Evolutionary conservation across 1,284 basidiomycete genomes (phyloP).

Genomic region (Melampsora americana): DNA sequence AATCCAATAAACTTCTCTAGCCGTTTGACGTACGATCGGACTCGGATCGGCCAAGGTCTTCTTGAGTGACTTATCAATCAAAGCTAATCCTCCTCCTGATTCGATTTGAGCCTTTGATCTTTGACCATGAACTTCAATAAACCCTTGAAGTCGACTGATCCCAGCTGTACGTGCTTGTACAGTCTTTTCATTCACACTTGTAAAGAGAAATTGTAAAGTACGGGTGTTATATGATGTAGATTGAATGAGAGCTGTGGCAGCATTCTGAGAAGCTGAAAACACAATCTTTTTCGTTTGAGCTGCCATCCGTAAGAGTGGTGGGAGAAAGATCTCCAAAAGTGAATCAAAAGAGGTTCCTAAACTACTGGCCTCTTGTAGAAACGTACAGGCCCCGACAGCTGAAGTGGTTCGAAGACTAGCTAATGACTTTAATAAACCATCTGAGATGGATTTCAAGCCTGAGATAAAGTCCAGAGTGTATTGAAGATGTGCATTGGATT

Average conservation of each 20-base stretch:
- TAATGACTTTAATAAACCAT: conserved; percentile 82
- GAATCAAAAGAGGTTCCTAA: conserved; percentile 72
- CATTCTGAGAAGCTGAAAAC: conserved; percentile 77
- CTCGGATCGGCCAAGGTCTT: conserved; percentile 75
- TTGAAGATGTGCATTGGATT: conserved; percentile 71
- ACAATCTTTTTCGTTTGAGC: conserved; percentile 93
- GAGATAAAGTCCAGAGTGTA: conserved; percentile 71
- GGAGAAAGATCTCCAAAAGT: conserved; percentile 70
- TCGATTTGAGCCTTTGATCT: conserved; percentile 52
- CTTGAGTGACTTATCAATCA: conserved; percentile 68
- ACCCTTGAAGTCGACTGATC: conserved; percentile 51
- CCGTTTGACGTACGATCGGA: conserved; percentile 70
- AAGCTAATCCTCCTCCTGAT: conserved; percentile 62
- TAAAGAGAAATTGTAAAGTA: conserved; percentile 69
- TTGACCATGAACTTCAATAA: conserved; percentile 52
- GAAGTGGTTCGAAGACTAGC: conserved; percentile 88
- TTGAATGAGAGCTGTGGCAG: conserved; percentile 67
- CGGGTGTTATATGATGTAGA: conserved; percentile 72
- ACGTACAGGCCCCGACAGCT: conserved; percentile 70
- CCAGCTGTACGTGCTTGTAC: conserved; percentile 72
- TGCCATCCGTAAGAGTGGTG: conserved; percentile 77
- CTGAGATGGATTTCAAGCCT: conserved; percentile 72
- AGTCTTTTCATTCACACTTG: conserved; percentile 70
- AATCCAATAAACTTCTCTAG: conserved; percentile 74
- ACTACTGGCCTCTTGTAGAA: conserved; percentile 74